Base-by-base conservation (phyloP, 495 filamentous ascomycete genomes). In the Trichoderma erinaceum region DNA sequence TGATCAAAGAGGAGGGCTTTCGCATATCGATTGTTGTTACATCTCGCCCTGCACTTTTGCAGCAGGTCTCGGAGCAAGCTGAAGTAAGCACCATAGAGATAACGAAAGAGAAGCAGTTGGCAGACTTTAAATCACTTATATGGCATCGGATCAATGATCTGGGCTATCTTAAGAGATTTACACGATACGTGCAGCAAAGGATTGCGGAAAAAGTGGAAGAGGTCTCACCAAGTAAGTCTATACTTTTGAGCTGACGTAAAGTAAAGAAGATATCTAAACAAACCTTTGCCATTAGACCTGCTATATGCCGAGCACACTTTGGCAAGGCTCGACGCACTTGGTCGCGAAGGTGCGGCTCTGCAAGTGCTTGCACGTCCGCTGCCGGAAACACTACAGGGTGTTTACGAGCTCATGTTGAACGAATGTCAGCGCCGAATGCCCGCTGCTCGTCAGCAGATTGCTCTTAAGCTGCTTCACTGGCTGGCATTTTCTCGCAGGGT, bases 261-360 rank as follows among this genome's bases (percentile, higher is more conserved):
- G 61, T 35, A 18, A 41, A 12, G 7, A 67, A 15, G 44, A 56
- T 4, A 29, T 8, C 15, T 18, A 61, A 13, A 68, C 68, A 29
- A 10, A 1, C 16, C 2, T 68, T 65, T 29, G 8, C 8, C 43
- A 13, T 13, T 56, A 69, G 72, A 67, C 16, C 69, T 74, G 58
- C 67, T 74, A 18, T 74, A 72, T 56, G 71, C 69, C 15, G 71
- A 74, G 48, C 72, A 72, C 41, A 69, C 68, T 23, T 71, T 74
- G 8, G 44, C 48, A 29, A 64, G 69, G 43, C 68, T 71, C 50
- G 68, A 70, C 13, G 67, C 56, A 21, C 69, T 74, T 21, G 69
- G 71, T 21, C 71, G 72, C 13, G 71, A 72, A 66, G 48, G 64
- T 3, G 67, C 68, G 18, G 68, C 71, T 11, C 68, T 69, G 18